Evolutionary conservation across 164 flowering plant genomes (phyloP).

Genomic region (Dillenia turbinata): DNA sequence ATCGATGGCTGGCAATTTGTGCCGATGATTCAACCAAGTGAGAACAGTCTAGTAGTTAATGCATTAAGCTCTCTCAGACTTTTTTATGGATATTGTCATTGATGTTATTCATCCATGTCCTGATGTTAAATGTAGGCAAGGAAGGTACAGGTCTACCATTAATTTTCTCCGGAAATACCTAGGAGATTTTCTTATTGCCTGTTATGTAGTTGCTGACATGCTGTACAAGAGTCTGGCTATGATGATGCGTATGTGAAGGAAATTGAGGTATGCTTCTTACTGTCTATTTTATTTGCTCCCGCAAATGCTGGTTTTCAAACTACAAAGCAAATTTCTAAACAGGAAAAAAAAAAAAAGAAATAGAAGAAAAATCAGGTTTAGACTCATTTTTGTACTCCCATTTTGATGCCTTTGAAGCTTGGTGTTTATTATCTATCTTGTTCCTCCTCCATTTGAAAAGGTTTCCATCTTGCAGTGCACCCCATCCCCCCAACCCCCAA

Average conservation of each 20-base stretch:
- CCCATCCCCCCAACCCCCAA: too few relatives aligned
- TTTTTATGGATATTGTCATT: too few relatives aligned
- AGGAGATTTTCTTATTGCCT: slow-evolving; percentile 85
- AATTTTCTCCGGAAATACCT: slow-evolving; percentile 86
- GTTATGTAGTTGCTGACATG: slow-evolving; percentile 68
- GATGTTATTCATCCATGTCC: too few relatives aligned
- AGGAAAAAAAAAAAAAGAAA: too few relatives aligned
- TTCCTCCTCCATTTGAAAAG: too few relatives aligned
- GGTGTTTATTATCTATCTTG: too few relatives aligned
- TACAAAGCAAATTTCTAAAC: too few relatives aligned
- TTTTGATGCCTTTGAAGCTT: too few relatives aligned
- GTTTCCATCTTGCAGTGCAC: too few relatives aligned
- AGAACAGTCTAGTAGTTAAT: slow-evolving; percentile 20
- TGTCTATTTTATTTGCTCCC: background rate
- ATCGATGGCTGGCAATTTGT: slow-evolving; percentile 83
- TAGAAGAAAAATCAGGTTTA: too few relatives aligned
- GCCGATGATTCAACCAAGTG: slow-evolving; percentile 71
- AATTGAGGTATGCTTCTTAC: slow-evolving; percentile 59
- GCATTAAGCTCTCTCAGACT: background rate
- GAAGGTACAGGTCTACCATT: slow-evolving; percentile 42
- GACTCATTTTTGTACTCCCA: too few relatives aligned
- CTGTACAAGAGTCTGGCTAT: slow-evolving; percentile 72
- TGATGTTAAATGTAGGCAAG: slow-evolving; percentile 44
- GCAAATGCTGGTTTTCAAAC: background rate
- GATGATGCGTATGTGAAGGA: slow-evolving; percentile 63